These are phyloP conservation scores for Prunus dulcis DNA, from an alignment of 306 rosid species.

Conservation along the genomic window DNA sequence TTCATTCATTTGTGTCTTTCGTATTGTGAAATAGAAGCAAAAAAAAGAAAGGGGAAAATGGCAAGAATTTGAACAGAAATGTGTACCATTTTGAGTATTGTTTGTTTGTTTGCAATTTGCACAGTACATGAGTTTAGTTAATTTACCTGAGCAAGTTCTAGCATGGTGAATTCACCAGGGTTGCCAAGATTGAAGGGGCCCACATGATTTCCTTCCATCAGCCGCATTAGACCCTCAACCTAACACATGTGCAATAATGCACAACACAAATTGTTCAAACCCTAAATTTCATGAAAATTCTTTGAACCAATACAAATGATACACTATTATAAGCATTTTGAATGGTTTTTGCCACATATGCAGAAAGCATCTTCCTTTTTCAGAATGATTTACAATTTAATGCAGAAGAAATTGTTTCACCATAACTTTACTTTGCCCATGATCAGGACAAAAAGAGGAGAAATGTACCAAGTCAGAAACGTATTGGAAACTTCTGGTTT, in stretches of 20 bases:
- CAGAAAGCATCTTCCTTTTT: no score
- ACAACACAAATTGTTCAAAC: background rate
- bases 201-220: slow-evolving; percentile 91
- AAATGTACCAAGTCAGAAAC: slow-evolving; percentile 84
- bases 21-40: no score
- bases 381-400: no score
- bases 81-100: background rate
- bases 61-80: background rate
- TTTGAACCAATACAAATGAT: background rate
- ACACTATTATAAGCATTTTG: background rate
- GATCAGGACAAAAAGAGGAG: background rate
- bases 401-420: background rate
- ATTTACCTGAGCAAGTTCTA: slow-evolving; percentile 89
- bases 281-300: background rate
- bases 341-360: background rate
- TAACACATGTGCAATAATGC: slow-evolving; percentile 11
- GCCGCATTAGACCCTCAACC: slow-evolving; percentile 87
- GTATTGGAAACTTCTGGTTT: slow-evolving; percentile 91
- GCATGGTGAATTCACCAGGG: slow-evolving; percentile 99
- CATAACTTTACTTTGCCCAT: background rate
- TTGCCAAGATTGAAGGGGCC: slow-evolving; percentile 99
- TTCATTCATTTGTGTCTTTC: no score
- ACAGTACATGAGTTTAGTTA: background rate
- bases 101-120: background rate
- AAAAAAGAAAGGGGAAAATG: background rate